Evolutionary conservation across 768 basidiomycete genomes (phyloP).

Genomic region (Pleurotus tuoliensis): DNA sequence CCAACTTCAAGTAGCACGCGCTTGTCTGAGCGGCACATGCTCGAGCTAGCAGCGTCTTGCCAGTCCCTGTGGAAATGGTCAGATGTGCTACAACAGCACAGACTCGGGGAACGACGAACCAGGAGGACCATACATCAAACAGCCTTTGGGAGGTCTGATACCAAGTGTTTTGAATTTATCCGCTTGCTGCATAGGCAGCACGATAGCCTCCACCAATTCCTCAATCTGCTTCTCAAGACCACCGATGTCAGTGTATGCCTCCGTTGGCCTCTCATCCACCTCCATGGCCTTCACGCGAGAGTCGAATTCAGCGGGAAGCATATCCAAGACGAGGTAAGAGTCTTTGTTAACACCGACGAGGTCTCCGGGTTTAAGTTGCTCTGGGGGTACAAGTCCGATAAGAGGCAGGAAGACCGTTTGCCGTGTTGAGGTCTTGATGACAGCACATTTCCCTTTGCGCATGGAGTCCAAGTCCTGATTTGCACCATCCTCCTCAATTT

Average conservation of each 20-base stretch:
- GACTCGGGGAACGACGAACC: constrained; percentile 41
- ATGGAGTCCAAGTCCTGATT: constrained; percentile 93
- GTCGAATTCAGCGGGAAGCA: constrained; percentile 94
- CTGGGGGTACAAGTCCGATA: constrained; percentile 94
- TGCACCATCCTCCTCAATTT: constrained; percentile 92
- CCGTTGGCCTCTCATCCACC: constrained; percentile 96
- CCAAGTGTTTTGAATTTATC: constrained; percentile 99
- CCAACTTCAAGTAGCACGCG: constrained; percentile 96
- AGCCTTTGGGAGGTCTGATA: constrained; percentile 96
- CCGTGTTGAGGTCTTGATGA: constrained; percentile 97
- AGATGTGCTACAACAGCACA: constrained; percentile 4
- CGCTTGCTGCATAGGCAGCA: constrained; percentile 96
- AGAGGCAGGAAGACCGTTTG: constrained; percentile 98
- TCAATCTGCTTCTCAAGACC: constrained; percentile 99
- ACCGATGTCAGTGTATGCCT: constrained; percentile 96
- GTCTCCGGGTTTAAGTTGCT: constrained; percentile 85
- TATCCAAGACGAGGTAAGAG: constrained; percentile 95
- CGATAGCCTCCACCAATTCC: constrained; percentile 96
- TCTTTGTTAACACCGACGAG: constrained; percentile 99
- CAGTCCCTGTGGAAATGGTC: constrained; percentile 54
- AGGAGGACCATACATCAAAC: constrained; percentile 98
- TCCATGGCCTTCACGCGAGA: constrained; percentile 99
- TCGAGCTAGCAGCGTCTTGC: constrained; percentile 95
- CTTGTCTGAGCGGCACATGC: constrained; percentile 98
- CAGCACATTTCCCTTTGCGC: constrained; percentile 96